Conservation (phyloP, 2,329 filamentous ascomycete genomes). For the Penicillium rolfsii region DNA sequence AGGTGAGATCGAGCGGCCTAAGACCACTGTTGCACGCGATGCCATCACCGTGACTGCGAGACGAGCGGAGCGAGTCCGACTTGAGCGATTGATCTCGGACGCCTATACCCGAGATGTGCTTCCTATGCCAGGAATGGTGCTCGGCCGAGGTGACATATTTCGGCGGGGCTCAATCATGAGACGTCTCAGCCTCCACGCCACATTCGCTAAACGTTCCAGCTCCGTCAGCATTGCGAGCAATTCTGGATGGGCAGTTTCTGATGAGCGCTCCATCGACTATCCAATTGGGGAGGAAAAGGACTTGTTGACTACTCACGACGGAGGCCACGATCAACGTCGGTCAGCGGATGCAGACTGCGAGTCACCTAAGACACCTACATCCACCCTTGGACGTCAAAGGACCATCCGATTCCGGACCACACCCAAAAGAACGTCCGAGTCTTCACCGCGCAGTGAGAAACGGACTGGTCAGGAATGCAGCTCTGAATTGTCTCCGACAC, state of each 20-base stretch:
- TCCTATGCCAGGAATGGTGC: constrained; percentile 80
- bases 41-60: constrained; percentile 74
- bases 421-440: constrained; percentile 12
- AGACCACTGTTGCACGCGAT: constrained; percentile 72
- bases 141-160: constrained; percentile 69
- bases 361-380: constrained; percentile 21
- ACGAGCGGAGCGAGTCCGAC: constrained; percentile 72
- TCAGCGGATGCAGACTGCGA: constrained; percentile 15
- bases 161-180: constrained; percentile 79
- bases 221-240: constrained; percentile 50
- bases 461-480: constrained; percentile 18
- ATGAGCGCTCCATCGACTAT: constrained; percentile 18
- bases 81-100: constrained; percentile 74
- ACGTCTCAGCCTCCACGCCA: constrained; percentile 78
- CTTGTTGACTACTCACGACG: constrained; percentile 13
- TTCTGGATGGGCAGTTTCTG: constrained; percentile 17
- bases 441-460: constrained; percentile 24
- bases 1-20: constrained; percentile 72
- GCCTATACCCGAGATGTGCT: constrained; percentile 82
- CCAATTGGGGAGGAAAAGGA: constrained; percentile 22
- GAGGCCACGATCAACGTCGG: constrained; percentile 13
- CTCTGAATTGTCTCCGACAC: constrained; percentile 15
- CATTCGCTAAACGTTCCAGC: constrained; percentile 72
- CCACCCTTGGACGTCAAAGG: constrained; percentile 19
- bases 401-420: constrained; percentile 20